These are phyloP conservation scores for Erythrobasidium hasegawianum DNA, from an alignment of 1,284 basidiomycete genomes.

Conservation along the genomic window DNA sequence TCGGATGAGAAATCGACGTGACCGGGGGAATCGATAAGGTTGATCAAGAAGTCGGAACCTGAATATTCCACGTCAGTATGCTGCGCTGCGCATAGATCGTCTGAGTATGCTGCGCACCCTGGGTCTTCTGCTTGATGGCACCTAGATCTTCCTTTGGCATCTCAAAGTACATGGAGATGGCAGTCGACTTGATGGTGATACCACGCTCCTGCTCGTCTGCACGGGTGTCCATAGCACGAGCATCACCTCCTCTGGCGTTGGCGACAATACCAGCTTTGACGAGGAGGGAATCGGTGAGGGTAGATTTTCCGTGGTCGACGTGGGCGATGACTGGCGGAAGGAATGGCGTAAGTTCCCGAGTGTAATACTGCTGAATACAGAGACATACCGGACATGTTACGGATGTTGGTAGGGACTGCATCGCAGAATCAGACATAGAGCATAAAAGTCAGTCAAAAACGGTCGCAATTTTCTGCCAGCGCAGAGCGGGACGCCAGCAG, in stretches of 20 bases:
- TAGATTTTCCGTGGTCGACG: conserved; percentile 99
- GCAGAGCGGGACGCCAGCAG: background rate
- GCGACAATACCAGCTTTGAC: conserved; percentile 99
- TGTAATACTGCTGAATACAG: background rate
- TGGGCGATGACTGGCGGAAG: conserved; percentile 17
- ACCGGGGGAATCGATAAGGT: conserved; percentile 98
- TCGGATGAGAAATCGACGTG: conserved; percentile 99
- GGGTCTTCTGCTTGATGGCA: conserved; percentile 88
- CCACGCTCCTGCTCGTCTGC: conserved; percentile 99
- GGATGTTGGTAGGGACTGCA: conserved; percentile 27
- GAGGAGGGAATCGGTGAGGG: conserved; percentile 96
- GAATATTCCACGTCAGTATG: conserved; percentile 30
- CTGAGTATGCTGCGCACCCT: conserved; percentile 56
- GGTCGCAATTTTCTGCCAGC: too few species aligned
- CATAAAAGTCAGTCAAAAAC: too few species aligned
- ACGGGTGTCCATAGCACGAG: conserved; percentile 97
- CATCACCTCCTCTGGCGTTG: conserved; percentile 87
- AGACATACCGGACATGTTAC: conserved; percentile 33
- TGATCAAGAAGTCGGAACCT: conserved; percentile 98
- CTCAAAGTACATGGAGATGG: conserved; percentile 99
- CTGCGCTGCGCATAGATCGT: background rate
- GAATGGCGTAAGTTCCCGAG: background rate
- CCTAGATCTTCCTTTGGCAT: conserved; percentile 81
- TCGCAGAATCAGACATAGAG: too few species aligned
- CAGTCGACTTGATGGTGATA: conserved; percentile 99